Evolutionary conservation across 306 rosid genomes (phyloP).

Genomic region (Dalbergia cultrata): DNA sequence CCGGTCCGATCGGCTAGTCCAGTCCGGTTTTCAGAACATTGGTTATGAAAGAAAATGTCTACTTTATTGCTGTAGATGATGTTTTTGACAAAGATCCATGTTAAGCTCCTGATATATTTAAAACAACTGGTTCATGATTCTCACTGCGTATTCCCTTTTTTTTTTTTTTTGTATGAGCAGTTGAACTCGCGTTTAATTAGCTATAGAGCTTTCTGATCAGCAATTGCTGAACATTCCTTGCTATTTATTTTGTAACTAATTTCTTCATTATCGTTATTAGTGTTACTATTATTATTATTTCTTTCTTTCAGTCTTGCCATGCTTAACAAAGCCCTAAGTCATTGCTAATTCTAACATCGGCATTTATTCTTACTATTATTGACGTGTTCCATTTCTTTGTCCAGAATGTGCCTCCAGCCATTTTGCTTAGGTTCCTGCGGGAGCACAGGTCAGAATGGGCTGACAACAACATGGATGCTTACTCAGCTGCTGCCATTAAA

Average conservation of each 20-base stretch:
- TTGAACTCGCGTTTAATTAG: background rate
- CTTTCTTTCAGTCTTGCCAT: conserved; percentile 9
- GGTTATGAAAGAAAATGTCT: conserved; percentile 1
- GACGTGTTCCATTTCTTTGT: conserved; percentile 31
- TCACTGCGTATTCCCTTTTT: conserved; percentile 3
- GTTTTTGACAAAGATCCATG: background rate
- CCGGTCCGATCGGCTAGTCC: too few species aligned
- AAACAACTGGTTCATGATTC: background rate
- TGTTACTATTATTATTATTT: background rate
- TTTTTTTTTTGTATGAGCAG: conserved; percentile 24
- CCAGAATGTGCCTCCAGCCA: conserved; percentile 98
- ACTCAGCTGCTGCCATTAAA: conserved; percentile 94
- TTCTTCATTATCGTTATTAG: background rate
- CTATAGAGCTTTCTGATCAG: conserved; percentile 3
- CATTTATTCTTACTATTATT: conserved; percentile 37
- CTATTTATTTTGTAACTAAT: background rate
- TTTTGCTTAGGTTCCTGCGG: conserved; percentile 87
- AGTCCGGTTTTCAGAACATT: too few species aligned
- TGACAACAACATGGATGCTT: conserved; percentile 93
- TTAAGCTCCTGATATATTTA: conserved; percentile 12
- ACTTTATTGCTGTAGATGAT: background rate
- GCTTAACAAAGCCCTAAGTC: background rate
- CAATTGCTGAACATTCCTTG: conserved; percentile 6
- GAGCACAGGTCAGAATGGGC: conserved; percentile 99
- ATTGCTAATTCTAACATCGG: conserved; percentile 4